Base-by-base conservation (phyloP, 306 rosid species). In the Sicyos baderoa region DNA sequence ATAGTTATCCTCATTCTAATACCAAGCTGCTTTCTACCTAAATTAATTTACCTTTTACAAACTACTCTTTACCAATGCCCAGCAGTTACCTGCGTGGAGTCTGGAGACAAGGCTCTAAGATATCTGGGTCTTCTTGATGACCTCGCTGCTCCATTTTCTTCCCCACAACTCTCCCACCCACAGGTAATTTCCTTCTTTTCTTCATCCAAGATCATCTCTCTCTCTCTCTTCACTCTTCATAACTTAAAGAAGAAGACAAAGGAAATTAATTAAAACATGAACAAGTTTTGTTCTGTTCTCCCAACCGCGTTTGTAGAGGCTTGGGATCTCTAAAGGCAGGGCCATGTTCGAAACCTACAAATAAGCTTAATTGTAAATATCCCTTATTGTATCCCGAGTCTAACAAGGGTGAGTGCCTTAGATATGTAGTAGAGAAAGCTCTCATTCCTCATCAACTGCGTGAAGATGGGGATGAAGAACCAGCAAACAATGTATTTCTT, bases 61-160 rank as follows among this genome's bases (percentile, higher is more conserved):
- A 59, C 11, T 59, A 7, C 17, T 29, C 16, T 29, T 32, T 44
- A 9, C 18, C 54, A 12, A 65, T 15, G 6, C 47, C 44, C 61
- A 61, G 65, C 84, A 94, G 99, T 94, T 68, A 94, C 99, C 6
- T 86, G 86, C 37, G 97, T 94, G 78, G 90, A 94, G 47, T 94
- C 99, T 64, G 97, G 99, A 42, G 92, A 94, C 54, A 90, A 90
- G 84, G 97, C 99, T 69, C 83, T 94, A 62, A 82, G 89, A 79
- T 94, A 86, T 78, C 77, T 94, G 76, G 89, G 97, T 9, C 82
- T 90, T 50, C 64, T 79, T 74, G 89, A 84, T 53, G 75, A 82
- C 61, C 74, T 84, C 22, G 60, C 80, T 48, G 19, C 76, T 15
- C 50, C 82, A 27, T 70, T 82, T 29, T 72, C 83, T 77, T 79